Percentiles rank a stretch among this genome's conserved stretches.
phyloP scores from a whole-genome alignment of 164 flowering plant genomes.

The Dillenia turbinata region DNA sequence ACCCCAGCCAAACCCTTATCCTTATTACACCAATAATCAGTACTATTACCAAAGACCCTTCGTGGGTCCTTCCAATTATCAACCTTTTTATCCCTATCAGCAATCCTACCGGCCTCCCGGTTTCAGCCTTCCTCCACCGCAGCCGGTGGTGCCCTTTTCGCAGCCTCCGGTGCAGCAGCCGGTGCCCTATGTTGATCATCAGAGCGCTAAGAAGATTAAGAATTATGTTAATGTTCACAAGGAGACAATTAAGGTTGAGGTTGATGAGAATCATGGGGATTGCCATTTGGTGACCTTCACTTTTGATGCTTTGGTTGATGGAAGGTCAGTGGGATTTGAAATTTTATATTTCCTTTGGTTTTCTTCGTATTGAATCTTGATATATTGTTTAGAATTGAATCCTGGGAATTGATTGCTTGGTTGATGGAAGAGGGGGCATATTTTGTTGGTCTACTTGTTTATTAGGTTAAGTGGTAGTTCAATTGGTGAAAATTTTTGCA shows the following conservation, averaged over 20 bases:
- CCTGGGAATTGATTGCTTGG: too few species aligned
- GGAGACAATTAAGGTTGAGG: constrained; percentile 58
- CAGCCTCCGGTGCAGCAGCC: constrained; percentile 22
- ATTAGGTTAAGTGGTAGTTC: too few species aligned
- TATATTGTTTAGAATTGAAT: not conserved
- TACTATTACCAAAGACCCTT: constrained; percentile 16
- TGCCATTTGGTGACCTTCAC: constrained; percentile 69
- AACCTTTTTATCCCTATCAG: constrained; percentile 31
- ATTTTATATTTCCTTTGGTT: not conserved
- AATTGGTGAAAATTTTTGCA: too few species aligned
- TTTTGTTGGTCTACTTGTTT: too few species aligned
- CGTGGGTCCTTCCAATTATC: constrained; percentile 19
- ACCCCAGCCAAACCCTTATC: constrained; percentile 20
- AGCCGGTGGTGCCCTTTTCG: constrained; percentile 32
- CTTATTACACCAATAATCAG: too few species aligned
- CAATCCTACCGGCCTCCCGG: too few species aligned
- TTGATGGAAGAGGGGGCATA: too few species aligned
- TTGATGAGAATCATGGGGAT: constrained; percentile 67
- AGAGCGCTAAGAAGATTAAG: constrained; percentile 66
- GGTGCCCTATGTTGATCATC: constrained; percentile 61
- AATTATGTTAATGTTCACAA: constrained; percentile 86
- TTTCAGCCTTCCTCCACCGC: not conserved
- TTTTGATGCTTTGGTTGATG: constrained; percentile 80
- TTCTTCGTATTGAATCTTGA: not conserved
- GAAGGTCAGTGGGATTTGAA: constrained; percentile 46